Evolutionary conservation across 805 yeast species (phyloP).

Genomic region (Candida tammaniensis): DNA sequence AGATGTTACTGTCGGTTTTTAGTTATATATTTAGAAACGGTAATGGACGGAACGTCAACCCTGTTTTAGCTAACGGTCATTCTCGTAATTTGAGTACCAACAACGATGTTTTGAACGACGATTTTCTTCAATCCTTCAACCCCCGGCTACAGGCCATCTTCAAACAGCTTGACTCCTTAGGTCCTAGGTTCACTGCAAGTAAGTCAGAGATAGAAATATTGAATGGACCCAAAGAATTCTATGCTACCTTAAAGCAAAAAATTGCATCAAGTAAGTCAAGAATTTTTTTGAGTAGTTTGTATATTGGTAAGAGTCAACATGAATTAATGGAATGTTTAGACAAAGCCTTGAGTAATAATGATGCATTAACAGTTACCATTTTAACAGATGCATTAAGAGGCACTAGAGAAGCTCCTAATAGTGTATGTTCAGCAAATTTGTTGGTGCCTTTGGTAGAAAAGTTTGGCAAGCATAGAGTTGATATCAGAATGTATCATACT

Average conservation of each 20-base stretch:
- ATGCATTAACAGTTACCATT: conserved; percentile 64
- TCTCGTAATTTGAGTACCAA: conserved; percentile 7
- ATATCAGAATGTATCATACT: conserved; percentile 82
- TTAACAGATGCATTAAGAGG: conserved; percentile 88
- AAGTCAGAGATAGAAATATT: conserved; percentile 60
- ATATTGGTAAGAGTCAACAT: conserved; percentile 77
- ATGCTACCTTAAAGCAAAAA: conserved; percentile 57
- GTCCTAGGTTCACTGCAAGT: conserved; percentile 64
- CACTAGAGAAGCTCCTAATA: conserved; percentile 84
- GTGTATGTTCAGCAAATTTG: conserved; percentile 68
- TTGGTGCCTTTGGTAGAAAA: conserved; percentile 63
- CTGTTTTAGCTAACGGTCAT: no score
- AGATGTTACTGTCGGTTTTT: conserved; percentile 25
- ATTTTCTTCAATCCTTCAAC: conserved; percentile 28
- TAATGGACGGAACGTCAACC: no score
- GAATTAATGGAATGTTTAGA: conserved; percentile 68
- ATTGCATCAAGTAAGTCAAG: conserved; percentile 61
- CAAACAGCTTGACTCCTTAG: conserved; percentile 56
- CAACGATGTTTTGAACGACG: conserved; percentile 3
- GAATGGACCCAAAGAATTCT: conserved; percentile 69
- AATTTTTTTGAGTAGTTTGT: conserved; percentile 79
- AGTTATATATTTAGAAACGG: conserved; percentile 23
- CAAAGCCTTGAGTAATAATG: conserved; percentile 56
- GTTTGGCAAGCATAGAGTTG: conserved; percentile 66
- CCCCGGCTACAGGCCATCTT: conserved; percentile 43